Conservation (phyloP, 768 basidiomycete species). For the Fibroporia radiculosa region DNA sequence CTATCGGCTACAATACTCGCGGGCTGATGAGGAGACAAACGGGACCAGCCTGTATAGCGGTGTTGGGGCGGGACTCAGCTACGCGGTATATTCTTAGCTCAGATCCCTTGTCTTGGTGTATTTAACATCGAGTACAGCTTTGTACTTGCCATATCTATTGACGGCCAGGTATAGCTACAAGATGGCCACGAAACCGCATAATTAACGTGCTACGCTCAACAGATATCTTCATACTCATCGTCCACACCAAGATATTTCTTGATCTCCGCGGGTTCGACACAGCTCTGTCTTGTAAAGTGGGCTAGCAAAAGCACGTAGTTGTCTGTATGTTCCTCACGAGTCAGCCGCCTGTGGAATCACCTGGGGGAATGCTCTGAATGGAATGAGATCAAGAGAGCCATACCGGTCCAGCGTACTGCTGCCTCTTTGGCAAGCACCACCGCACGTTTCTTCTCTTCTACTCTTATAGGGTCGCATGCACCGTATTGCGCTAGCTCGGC, state of each 20-base stretch:
- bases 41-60: no score
- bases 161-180: no score
- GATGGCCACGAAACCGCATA: no score
- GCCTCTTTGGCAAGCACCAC: constrained; percentile 77
- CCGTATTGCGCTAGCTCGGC: constrained; percentile 72
- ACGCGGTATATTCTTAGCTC: no score
- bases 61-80: no score
- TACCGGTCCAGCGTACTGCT: constrained; percentile 84
- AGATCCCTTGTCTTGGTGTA: no score
- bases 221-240: constrained; percentile 76
- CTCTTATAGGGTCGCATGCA: constrained; percentile 74
- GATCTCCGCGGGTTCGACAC: constrained; percentile 53
- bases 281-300: constrained; percentile 57
- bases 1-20: no score
- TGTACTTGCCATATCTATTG: no score
- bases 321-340: constrained; percentile 42
- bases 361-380: not conserved
- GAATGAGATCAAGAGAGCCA: constrained; percentile 17
- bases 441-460: constrained; percentile 71
- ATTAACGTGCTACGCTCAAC: no score
- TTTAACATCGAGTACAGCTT: no score
- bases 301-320: constrained; percentile 62
- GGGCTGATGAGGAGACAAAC: no score
- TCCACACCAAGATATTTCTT: constrained; percentile 57
- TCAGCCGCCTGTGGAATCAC: not conserved